Percentiles rank a stretch among this genome's conserved stretches.
These are phyloP conservation scores for Saccharomyces jurei DNA, from an alignment of 805 yeast genomes.

Conservation along the genomic window DNA sequence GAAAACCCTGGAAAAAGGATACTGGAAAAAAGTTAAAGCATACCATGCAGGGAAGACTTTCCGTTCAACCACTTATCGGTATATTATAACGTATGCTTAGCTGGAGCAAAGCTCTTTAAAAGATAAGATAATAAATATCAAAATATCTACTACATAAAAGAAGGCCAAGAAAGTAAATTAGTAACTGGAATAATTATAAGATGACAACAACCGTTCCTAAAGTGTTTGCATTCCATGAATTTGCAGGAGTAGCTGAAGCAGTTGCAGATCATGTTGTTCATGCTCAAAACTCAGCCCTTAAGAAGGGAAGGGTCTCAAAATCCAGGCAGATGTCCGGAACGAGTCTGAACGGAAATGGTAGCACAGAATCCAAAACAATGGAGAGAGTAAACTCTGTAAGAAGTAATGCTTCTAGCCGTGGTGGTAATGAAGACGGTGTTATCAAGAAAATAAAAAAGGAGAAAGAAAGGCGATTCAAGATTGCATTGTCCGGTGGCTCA, in stretches of 20 bases:
- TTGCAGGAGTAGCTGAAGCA: slow-evolving; percentile 87
- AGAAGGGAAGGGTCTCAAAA: slow-evolving; percentile 11
- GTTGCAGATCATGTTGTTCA: slow-evolving; percentile 90
- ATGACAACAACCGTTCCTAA: slow-evolving; percentile 94
- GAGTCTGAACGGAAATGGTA: slow-evolving; percentile 6
- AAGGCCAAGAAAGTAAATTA: neutral
- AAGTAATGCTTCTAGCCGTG: slow-evolving; percentile 12
- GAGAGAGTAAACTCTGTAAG: slow-evolving; percentile 16
- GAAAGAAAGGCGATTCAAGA: slow-evolving; percentile 67
- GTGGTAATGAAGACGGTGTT: slow-evolving; percentile 2
- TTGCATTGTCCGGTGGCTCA: slow-evolving; percentile 92
- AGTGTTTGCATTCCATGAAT: slow-evolving; percentile 85
- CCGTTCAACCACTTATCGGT: neutral
- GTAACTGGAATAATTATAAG: neutral
- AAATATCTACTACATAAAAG: neutral
- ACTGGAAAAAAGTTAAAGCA: neutral
- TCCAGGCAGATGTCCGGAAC: slow-evolving; percentile 18
- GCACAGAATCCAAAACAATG: slow-evolving; percentile 8
- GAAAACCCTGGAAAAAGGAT: neutral
- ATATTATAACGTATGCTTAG: neutral
- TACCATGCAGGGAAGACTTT: neutral
- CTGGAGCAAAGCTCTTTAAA: neutral
- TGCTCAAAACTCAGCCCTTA: slow-evolving; percentile 60
- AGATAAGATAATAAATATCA: neutral
- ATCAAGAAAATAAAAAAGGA: slow-evolving; percentile 41